phyloP scores from a whole-genome alignment of 306 rosid genomes.

The Pterocarpus santalinus region DNA sequence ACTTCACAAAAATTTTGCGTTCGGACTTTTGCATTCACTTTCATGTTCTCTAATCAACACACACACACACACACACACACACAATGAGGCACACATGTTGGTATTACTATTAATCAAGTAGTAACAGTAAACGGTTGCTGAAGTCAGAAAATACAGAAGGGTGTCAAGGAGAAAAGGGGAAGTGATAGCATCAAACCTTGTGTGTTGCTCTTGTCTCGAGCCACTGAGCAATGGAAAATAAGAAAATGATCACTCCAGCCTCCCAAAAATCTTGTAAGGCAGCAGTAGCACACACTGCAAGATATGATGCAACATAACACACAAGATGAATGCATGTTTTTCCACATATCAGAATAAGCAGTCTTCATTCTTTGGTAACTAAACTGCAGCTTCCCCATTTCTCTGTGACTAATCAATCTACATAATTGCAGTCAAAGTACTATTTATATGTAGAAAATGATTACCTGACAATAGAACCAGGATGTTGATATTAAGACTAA shows the following conservation, averaged over 20 bases:
- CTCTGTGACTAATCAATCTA: neutral
- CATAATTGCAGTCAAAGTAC: neutral
- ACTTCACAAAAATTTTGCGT: too few relatives aligned
- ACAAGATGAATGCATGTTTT: neutral
- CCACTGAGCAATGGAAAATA: constrained; percentile 90
- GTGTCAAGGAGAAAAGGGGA: neutral
- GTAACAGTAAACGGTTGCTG: neutral
- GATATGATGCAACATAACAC: neutral
- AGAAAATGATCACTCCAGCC: constrained; percentile 83
- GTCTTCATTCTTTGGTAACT: neutral
- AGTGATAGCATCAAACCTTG: constrained; percentile 60
- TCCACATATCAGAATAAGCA: neutral
- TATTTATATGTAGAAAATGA: constrained; percentile 1
- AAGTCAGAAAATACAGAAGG: neutral
- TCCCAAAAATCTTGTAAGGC: constrained; percentile 80
- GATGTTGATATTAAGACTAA: constrained; percentile 78
- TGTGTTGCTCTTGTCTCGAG: constrained; percentile 82
- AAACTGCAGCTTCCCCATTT: neutral
- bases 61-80: neutral
- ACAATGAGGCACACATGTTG: neutral
- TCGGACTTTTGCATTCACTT: too few relatives aligned
- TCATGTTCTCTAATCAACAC: too few relatives aligned
- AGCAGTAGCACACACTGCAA: constrained; percentile 77
- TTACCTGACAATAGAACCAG: constrained; percentile 80
- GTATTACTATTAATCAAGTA: neutral